Conservation (phyloP, 805 yeast genomes). For the Lachancea sp. region DNA sequence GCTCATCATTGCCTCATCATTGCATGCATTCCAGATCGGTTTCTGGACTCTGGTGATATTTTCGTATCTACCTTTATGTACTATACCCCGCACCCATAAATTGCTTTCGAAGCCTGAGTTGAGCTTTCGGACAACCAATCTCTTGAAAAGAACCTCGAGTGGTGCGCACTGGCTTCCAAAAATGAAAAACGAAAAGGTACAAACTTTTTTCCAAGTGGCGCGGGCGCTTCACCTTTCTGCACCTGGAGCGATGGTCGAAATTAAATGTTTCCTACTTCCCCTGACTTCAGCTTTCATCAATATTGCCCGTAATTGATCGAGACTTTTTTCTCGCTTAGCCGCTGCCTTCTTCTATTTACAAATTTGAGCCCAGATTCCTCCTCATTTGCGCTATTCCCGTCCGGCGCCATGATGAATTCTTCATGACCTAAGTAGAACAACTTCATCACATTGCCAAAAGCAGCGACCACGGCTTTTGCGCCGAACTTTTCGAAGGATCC, state of each 20-base stretch:
- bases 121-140: not conserved
- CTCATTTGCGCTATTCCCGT: constrained; percentile 37
- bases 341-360: constrained; percentile 45
- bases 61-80: not conserved
- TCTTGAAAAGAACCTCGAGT: not conserved
- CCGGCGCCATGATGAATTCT: constrained; percentile 56
- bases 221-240: not conserved
- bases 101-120: not conserved
- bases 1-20: not conserved
- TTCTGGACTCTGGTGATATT: not conserved
- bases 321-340: constrained; percentile 16
- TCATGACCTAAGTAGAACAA: constrained; percentile 71
- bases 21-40: not conserved
- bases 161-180: too few species aligned
- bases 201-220: not conserved
- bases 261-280: not conserved
- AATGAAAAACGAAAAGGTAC: not conserved
- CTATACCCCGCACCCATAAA: not conserved
- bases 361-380: constrained; percentile 45
- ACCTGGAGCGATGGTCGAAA: not conserved
- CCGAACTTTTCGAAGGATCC: constrained; percentile 68
- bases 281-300: not conserved
- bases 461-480: constrained; percentile 66
- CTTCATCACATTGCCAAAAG: constrained; percentile 67
- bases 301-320: constrained; percentile 11